phyloP scores from a whole-genome alignment of 768 basidiomycete genomes.

The Tulasnella sp. region DNA sequence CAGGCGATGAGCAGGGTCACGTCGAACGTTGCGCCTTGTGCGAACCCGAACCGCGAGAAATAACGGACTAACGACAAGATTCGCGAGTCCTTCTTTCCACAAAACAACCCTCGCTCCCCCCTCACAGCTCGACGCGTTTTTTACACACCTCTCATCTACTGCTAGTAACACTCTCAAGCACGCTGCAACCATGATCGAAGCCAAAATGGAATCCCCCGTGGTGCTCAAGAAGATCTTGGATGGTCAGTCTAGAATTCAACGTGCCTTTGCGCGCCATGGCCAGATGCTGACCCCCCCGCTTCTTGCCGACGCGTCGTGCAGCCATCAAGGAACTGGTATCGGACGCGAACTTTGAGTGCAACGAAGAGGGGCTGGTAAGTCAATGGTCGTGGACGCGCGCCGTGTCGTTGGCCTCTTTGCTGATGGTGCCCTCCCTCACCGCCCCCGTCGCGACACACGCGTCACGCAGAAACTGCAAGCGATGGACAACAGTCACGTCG shows the following conservation, averaged over 20 bases:
- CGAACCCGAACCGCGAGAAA: no score
- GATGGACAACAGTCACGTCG: conserved; percentile 99
- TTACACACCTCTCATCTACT: not conserved
- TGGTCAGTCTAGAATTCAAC: conserved; percentile 55
- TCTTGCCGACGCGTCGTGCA: conserved; percentile 43
- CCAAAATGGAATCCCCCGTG: conserved; percentile 83
- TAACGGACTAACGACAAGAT: no score
- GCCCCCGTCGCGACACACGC: not conserved
- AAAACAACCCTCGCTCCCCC: not conserved
- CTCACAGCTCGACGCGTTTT: conserved; percentile 1
- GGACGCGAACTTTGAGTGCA: conserved; percentile 97
- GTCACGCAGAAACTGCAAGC: conserved; percentile 76
- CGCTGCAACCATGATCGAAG: conserved; percentile 73
- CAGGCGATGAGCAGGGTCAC: no score
- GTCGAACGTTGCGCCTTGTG: no score
- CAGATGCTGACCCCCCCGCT: not conserved
- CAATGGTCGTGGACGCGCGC: not conserved
- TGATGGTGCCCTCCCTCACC: not conserved
- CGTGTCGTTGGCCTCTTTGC: not conserved
- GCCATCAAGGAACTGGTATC: conserved; percentile 97
- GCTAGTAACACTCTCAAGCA: not conserved
- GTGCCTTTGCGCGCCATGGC: no score
- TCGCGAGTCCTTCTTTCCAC: not conserved
- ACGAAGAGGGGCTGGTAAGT: conserved; percentile 87
- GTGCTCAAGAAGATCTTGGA: conserved; percentile 92